Percentiles rank a stretch among this genome's conserved stretches.
Evolutionary conservation across 164 flowering plant species (phyloP).

Genomic region (Cinnamomum micranthum): DNA sequence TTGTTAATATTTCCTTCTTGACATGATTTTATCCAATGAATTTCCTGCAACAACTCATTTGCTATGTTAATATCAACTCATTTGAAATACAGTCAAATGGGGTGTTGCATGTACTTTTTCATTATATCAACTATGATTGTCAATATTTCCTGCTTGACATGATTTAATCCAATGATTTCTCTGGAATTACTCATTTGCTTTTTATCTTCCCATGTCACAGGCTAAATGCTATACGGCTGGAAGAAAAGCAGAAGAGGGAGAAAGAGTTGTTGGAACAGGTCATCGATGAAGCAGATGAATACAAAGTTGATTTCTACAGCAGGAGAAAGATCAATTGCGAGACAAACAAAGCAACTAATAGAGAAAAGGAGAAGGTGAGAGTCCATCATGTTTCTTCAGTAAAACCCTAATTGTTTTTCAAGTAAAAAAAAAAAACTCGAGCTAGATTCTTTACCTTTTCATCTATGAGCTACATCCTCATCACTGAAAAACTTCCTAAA

Average conservation of each 20-base stretch:
- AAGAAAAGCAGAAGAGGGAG: constrained; percentile 65
- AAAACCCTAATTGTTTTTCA: too few species aligned
- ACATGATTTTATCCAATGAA: too few species aligned
- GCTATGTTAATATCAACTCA: too few species aligned
- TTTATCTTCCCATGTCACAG: constrained; percentile 20
- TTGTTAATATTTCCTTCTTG: too few species aligned
- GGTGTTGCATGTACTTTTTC: too few species aligned
- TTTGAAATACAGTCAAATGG: too few species aligned
- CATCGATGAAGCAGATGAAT: constrained; percentile 58
- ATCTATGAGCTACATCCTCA: too few species aligned
- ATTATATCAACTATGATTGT: too few species aligned
- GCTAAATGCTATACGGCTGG: constrained; percentile 43
- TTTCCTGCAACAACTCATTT: too few species aligned
- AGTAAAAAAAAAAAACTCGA: too few species aligned
- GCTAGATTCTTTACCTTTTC: too few species aligned
- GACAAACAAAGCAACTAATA: constrained; percentile 39
- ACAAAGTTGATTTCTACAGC: constrained; percentile 44
- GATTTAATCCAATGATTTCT: neutral
- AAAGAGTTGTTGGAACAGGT: constrained; percentile 46
- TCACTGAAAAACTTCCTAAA: too few species aligned
- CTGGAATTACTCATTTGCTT: neutral
- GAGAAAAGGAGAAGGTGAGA: constrained; percentile 61
- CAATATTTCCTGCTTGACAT: neutral
- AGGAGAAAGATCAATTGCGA: constrained; percentile 36
- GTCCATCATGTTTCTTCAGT: neutral